These are phyloP conservation scores for Penicillium brevicompactum DNA, from an alignment of 2,329 filamentous ascomycete genomes.

Conservation along the genomic window DNA sequence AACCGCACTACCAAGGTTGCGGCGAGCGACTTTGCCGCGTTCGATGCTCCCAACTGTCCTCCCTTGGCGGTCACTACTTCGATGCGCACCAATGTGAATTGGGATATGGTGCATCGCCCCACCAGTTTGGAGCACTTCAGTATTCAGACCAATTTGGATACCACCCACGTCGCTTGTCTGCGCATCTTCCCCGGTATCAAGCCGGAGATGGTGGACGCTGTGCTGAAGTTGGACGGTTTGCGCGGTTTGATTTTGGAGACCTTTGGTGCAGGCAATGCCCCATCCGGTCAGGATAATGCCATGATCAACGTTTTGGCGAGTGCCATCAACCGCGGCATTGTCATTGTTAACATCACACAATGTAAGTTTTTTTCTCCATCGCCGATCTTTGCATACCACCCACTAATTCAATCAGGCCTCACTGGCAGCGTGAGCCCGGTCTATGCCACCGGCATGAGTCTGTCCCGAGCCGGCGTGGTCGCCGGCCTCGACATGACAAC, in stretches of 20 bases:
- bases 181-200: constrained; percentile 91
- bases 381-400: constrained; percentile 34
- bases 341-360: constrained; percentile 90
- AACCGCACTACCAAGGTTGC: constrained; percentile 88
- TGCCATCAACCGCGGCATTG: constrained; percentile 76
- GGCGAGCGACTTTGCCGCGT: constrained; percentile 82
- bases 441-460: constrained; percentile 75
- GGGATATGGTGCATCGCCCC: constrained; percentile 74
- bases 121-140: constrained; percentile 73
- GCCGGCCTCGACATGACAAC: constrained; percentile 88
- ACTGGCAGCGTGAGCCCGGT: constrained; percentile 74
- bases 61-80: constrained; percentile 81
- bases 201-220: constrained; percentile 88
- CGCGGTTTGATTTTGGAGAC: constrained; percentile 85
- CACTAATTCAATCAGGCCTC: constrained; percentile 42
- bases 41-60: constrained; percentile 82
- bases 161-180: constrained; percentile 84
- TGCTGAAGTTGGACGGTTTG: constrained; percentile 74
- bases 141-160: constrained; percentile 75
- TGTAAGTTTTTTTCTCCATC: constrained; percentile 60
- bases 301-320: constrained; percentile 76
- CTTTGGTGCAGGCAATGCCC: constrained; percentile 90
- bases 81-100: constrained; percentile 77
- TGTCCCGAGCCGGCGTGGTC: constrained; percentile 82
- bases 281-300: constrained; percentile 75